These are phyloP conservation scores for Cyberlindnera saturnus DNA, from an alignment of 805 yeast species.

Conservation along the genomic window DNA sequence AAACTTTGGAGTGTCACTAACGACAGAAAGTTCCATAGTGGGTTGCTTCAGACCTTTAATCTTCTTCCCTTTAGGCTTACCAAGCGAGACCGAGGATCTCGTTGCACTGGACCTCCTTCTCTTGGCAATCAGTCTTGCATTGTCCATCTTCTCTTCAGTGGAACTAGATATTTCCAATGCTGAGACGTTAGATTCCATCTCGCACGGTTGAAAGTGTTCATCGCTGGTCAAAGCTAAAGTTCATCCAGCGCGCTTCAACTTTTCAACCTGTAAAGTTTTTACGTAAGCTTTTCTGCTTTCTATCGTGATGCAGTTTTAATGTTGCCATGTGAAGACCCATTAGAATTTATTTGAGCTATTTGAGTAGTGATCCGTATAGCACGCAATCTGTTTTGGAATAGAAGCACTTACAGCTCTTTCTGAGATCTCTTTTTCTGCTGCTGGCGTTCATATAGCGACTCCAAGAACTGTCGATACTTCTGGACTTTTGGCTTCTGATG, in stretches of 20 bases:
- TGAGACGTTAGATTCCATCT: conserved; percentile 1
- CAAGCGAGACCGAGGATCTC: not conserved
- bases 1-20: conserved; percentile 9
- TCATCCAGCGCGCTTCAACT: not conserved
- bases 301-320: too few species aligned
- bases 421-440: too few species aligned
- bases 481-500: not conserved
- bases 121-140: conserved; percentile 5
- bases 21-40: conserved; percentile 30
- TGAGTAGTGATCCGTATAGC: not conserved
- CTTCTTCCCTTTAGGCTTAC: conserved; percentile 25
- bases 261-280: too few species aligned
- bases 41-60: conserved; percentile 24
- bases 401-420: too few species aligned
- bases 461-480: conserved; percentile 4
- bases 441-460: conserved; percentile 1
- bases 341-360: not conserved
- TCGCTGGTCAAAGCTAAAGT: not conserved
- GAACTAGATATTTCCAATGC: not conserved
- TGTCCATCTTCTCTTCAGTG: not conserved
- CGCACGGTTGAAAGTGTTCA: not conserved
- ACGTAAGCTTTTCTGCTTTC: too few species aligned
- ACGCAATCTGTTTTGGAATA: too few species aligned
- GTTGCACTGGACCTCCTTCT: conserved; percentile 25
- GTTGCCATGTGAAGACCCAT: not conserved